These are phyloP conservation scores for Trifolium repens DNA, from an alignment of 306 rosid species.

Conservation along the genomic window DNA sequence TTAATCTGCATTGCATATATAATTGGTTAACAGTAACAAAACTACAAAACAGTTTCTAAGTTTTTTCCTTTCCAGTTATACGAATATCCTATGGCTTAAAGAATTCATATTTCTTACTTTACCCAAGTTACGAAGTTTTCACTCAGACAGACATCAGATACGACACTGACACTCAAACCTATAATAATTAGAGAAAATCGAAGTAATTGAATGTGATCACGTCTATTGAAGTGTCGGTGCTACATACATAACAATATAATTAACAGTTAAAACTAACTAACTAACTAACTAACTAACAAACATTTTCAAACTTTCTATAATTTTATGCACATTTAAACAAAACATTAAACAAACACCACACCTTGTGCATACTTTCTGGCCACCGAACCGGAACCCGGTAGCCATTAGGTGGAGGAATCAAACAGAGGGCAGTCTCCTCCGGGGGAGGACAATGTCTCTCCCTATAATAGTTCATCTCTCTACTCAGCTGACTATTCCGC, in stretches of 20 bases:
- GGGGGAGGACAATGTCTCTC: conserved; percentile 86
- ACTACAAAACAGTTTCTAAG: neutral
- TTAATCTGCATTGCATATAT: neutral
- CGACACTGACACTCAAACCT: neutral
- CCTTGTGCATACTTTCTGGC: conserved; percentile 97
- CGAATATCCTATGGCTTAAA: neutral
- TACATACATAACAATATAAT: neutral
- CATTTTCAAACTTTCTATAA: neutral
- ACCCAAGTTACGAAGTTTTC: neutral
- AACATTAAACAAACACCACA: conserved; percentile 34
- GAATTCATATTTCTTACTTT: neutral
- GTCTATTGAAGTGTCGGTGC: neutral
- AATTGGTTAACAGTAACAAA: neutral
- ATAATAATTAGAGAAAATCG: neutral
- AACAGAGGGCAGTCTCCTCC: conserved; percentile 78
- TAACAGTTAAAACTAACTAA: neutral
- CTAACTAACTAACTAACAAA: neutral
- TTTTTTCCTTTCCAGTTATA: neutral
- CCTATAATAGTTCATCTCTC: conserved; percentile 90
- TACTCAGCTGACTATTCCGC: conserved; percentile 80
- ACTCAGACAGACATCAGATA: neutral
- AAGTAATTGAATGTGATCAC: neutral
- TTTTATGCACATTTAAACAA: conserved; percentile 3
- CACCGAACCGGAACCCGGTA: conserved; percentile 83
- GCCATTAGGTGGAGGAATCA: conserved; percentile 80